A percentile compares a stretch with the other conserved stretches of the same genome.
These are phyloP conservation scores for Aristolochia californica DNA, from an alignment of 164 flowering plant species.

Conservation along the genomic window DNA sequence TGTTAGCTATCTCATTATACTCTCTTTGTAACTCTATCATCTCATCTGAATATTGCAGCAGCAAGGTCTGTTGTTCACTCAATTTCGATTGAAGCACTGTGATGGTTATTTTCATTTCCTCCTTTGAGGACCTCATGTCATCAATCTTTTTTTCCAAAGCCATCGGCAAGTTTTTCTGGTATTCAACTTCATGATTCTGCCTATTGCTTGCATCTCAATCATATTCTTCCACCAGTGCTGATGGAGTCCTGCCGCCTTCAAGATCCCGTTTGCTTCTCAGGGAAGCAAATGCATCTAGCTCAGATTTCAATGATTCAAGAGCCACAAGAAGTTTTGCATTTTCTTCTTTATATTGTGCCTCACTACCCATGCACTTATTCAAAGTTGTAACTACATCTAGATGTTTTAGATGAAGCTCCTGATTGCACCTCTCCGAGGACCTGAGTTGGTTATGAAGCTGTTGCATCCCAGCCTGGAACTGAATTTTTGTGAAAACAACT, in stretches of 20 bases:
- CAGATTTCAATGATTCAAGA: slow-evolving; percentile 37
- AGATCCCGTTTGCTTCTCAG: slow-evolving; percentile 32
- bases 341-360: slow-evolving; percentile 37
- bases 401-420: slow-evolving; percentile 35
- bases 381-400: slow-evolving; percentile 28
- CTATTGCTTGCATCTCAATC: too few relatives aligned
- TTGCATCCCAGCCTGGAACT: slow-evolving; percentile 25
- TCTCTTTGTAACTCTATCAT: slow-evolving; percentile 29
- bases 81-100: slow-evolving; percentile 42
- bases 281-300: slow-evolving; percentile 32
- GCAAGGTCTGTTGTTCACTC: slow-evolving; percentile 31
- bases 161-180: slow-evolving; percentile 22
- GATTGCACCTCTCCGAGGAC: slow-evolving; percentile 20
- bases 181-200: slow-evolving; percentile 24
- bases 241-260: slow-evolving; percentile 24
- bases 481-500: slow-evolving; percentile 28
- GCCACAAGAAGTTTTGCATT: slow-evolving; percentile 27
- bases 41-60: slow-evolving; percentile 29
- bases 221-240: too few relatives aligned
- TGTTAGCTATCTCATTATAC: slow-evolving; percentile 37
- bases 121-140: slow-evolving; percentile 30
- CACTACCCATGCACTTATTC: slow-evolving; percentile 26
- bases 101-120: slow-evolving; percentile 42
- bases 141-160: slow-evolving; percentile 35
- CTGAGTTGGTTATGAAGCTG: slow-evolving; percentile 35